phyloP scores from a whole-genome alignment of 192 early-diverging fungal species.

The Backusella circina region DNA sequence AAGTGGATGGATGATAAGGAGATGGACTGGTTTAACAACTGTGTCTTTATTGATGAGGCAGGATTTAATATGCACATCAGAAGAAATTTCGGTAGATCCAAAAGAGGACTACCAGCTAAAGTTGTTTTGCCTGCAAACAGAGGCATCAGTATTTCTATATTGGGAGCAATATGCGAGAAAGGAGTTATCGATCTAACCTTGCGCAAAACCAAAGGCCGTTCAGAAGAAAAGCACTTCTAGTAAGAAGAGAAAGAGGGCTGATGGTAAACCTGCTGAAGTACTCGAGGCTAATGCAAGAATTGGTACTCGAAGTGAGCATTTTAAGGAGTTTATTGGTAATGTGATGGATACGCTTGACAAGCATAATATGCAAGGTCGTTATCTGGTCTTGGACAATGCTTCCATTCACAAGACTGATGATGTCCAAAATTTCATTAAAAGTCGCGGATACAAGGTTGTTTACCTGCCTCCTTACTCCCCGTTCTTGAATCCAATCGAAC shows the following conservation, averaged over 20 bases:
- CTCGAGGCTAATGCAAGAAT: not conserved
- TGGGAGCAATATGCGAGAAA: conserved; percentile 4
- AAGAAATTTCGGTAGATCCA: conserved; percentile 6
- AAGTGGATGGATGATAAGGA: not conserved
- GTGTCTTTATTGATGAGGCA: conserved; percentile 3
- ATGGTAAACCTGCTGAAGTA: not conserved
- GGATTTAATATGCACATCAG: conserved; percentile 8
- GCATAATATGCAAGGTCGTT: not conserved
- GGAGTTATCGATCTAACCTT: conserved; percentile 1
- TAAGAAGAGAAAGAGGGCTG: conserved; percentile 8
- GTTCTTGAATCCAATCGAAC: conserved; percentile 25
- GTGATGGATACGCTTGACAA: conserved; percentile 5
- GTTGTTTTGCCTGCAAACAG: not conserved
- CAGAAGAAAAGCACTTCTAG: not conserved
- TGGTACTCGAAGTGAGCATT: conserved; percentile 5
- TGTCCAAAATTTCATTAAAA: not conserved
- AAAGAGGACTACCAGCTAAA: conserved; percentile 5
- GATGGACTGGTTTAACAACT: not conserved
- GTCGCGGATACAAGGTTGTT: not conserved
- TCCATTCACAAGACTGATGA: conserved; percentile 3
- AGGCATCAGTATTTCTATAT: not conserved
- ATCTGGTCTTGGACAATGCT: conserved; percentile 22
- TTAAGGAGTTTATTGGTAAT: not conserved
- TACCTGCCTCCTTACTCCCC: conserved; percentile 22
- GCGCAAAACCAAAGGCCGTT: conserved; percentile 6